Base-by-base conservation (phyloP, 169 alveolate species). In the Condylostoma magnum region DNA sequence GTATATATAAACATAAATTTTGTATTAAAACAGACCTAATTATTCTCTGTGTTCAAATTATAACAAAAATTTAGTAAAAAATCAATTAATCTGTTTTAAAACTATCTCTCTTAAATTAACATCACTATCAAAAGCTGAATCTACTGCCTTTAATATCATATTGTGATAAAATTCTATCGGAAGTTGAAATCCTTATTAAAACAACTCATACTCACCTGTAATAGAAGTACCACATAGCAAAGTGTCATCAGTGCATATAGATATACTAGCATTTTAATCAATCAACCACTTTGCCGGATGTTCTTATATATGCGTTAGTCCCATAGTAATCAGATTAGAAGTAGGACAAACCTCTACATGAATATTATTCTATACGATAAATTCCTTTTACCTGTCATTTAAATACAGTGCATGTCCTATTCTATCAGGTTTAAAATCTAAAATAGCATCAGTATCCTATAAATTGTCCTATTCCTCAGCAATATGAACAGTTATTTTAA, bases 341-440 rank as follows among this genome's bases (percentile, higher is more conserved):
- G 87, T 76, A 30, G 84, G 85, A 47, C 92, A 89, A 27, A 83
- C 72, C 65, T 89, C 95, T 28, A 84, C 78, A 12, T 88, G 90
- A 5, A 89, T 85, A 12, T 54, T 44, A 0, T 41, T 6, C 38
- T 58, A 72, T 22, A 43, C 65, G 15, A 80, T 48, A 20, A 58
- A 15, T 4, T 77, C 44, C 6, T 65, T 41, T 28, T 72, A 31
- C 1, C 80, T 71, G 15, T 69, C 47, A 18, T 54, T 73, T 69
- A 65, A 65, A 74, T 36, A 79, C 5, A 43, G 38, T 28, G 89
- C 84, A 69, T 89, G 94, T 4, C 94, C 94, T 8, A 89, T 31
- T 56, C 94, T 70, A 38, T 89, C 92, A 44, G 94, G 95, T 38
- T 60, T 66, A 70, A 89, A 84, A 6, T 80, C 79, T 0, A 89